phyloP scores from a whole-genome alignment of 2,329 filamentous ascomycete species.

The Aspergillus sp. region DNA sequence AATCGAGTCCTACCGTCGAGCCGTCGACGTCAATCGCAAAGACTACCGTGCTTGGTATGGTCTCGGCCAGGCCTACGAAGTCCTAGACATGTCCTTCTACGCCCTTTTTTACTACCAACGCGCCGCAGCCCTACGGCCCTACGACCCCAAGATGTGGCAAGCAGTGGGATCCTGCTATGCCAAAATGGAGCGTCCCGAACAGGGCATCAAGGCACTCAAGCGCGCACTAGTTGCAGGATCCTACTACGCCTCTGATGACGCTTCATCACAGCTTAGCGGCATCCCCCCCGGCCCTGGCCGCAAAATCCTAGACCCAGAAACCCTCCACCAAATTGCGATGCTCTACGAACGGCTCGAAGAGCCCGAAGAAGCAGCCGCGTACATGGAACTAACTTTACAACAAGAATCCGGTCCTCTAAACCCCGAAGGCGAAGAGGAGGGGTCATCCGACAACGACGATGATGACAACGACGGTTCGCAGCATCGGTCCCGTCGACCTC shows the following conservation, averaged over 20 bases:
- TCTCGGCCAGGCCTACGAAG: constrained; percentile 91
- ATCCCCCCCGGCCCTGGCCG: constrained; percentile 20
- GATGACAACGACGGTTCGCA: constrained; percentile 28
- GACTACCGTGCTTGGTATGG: constrained; percentile 99
- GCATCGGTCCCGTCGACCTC: constrained; percentile 39
- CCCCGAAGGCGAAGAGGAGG: constrained; percentile 19
- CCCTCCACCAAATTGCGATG: constrained; percentile 78
- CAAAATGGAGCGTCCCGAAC: constrained; percentile 77
- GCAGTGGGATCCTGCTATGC: constrained; percentile 88
- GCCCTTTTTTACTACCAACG: constrained; percentile 97
- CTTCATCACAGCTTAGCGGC: constrained; percentile 8
- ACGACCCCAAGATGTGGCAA: constrained; percentile 98
- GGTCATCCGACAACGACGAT: constrained; percentile 27
- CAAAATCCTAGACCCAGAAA: constrained; percentile 76
- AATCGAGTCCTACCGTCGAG: constrained; percentile 91
- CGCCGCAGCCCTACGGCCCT: constrained; percentile 83
- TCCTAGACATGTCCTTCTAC: constrained; percentile 96
- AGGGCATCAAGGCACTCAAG: constrained; percentile 92
- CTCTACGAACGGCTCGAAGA: constrained; percentile 80
- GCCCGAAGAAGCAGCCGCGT: constrained; percentile 73
- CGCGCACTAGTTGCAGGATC: constrained; percentile 82
- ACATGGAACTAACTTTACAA: constrained; percentile 92
- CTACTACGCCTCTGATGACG: constrained; percentile 55
- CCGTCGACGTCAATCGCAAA: constrained; percentile 90
- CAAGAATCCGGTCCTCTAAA: constrained; percentile 68